Conservation (phyloP, 495 filamentous ascomycete genomes). For the Neohortaea acidophila region DNA sequence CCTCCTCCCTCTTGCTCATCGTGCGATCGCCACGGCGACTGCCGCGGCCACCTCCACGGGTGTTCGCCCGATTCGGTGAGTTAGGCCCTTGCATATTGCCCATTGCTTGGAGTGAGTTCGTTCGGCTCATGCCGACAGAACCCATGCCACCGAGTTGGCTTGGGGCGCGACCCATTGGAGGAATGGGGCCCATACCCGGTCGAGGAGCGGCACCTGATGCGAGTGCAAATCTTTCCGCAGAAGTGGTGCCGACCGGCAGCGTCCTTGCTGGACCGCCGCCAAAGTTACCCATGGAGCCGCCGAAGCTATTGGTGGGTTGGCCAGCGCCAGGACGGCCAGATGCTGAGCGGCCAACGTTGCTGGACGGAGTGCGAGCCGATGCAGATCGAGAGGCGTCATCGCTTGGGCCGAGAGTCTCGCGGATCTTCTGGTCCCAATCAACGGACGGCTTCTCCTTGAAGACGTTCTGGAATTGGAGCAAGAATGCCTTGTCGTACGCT, state of each 20-base stretch:
- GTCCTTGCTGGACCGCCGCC: slow-evolving; percentile 31
- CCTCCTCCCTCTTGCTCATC: slow-evolving; percentile 39
- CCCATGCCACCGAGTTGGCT: slow-evolving; percentile 15
- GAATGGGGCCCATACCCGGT: slow-evolving; percentile 44
- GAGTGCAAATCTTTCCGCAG: slow-evolving; percentile 43
- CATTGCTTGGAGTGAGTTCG: slow-evolving; percentile 39
- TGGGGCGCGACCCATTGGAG: slow-evolving; percentile 31
- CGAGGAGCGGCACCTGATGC: slow-evolving; percentile 35
- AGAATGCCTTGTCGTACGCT: slow-evolving; percentile 86
- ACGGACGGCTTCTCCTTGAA: slow-evolving; percentile 90
- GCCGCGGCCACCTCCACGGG: slow-evolving; percentile 46
- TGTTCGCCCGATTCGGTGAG: slow-evolving; percentile 29
- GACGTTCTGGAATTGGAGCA: slow-evolving; percentile 88
- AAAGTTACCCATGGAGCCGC: slow-evolving; percentile 61
- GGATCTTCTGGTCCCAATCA: slow-evolving; percentile 77
- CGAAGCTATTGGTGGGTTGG: slow-evolving; percentile 26
- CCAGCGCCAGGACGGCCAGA: slow-evolving; percentile 29
- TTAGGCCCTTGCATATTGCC: slow-evolving; percentile 29
- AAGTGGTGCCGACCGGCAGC: slow-evolving; percentile 54
- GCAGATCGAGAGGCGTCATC: slow-evolving; percentile 50
- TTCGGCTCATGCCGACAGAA: slow-evolving; percentile 32
- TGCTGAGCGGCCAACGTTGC: slow-evolving; percentile 31
- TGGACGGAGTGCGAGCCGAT: slow-evolving; percentile 40
- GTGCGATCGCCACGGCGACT: slow-evolving; percentile 38
- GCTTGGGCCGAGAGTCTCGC: slow-evolving; percentile 53